These are phyloP conservation scores for Macrophomina pseudophaseolina DNA, from an alignment of 2,329 filamentous ascomycete genomes.

Conservation along the genomic window DNA sequence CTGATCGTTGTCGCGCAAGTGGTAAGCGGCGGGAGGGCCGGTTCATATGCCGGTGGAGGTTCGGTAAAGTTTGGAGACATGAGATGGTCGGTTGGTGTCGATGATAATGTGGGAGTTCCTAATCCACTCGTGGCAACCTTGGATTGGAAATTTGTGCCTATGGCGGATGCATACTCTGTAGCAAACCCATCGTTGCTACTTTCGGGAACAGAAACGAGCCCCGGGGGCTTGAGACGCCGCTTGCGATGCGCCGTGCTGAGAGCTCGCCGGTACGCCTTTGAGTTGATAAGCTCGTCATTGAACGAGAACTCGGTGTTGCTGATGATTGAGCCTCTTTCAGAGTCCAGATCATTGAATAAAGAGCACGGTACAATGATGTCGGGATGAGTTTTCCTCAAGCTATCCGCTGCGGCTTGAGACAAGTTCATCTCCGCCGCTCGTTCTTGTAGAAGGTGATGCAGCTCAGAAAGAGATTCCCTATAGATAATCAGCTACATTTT, in stretches of 20 bases:
- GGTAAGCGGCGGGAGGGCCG: not conserved
- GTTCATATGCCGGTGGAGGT: not conserved
- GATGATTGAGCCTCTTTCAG: constrained; percentile 20
- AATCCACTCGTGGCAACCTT: not conserved
- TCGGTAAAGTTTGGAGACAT: not conserved
- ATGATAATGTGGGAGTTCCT: too few species aligned
- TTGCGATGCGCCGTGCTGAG: constrained; percentile 3
- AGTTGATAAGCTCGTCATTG: constrained; percentile 27
- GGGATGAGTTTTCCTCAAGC: constrained; percentile 20
- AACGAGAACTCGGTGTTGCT: constrained; percentile 27
- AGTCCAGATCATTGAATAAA: not conserved
- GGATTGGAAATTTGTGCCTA: not conserved
- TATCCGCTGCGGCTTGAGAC: constrained; percentile 9
- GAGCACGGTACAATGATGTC: constrained; percentile 17
- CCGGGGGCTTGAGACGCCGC: not conserved
- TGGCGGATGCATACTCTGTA: not conserved
- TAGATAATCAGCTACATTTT: not conserved
- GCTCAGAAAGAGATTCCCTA: constrained; percentile 27
- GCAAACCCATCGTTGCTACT: not conserved
- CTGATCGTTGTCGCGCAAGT: not conserved
- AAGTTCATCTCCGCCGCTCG: constrained; percentile 15
- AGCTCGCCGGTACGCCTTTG: constrained; percentile 26
- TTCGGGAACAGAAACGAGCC: not conserved
- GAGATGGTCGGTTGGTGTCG: too few species aligned
- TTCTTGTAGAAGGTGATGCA: constrained; percentile 23